Evolutionary conservation across 2,329 filamentous ascomycete species (phyloP).

Genomic region (Fusarium mangiferae): DNA sequence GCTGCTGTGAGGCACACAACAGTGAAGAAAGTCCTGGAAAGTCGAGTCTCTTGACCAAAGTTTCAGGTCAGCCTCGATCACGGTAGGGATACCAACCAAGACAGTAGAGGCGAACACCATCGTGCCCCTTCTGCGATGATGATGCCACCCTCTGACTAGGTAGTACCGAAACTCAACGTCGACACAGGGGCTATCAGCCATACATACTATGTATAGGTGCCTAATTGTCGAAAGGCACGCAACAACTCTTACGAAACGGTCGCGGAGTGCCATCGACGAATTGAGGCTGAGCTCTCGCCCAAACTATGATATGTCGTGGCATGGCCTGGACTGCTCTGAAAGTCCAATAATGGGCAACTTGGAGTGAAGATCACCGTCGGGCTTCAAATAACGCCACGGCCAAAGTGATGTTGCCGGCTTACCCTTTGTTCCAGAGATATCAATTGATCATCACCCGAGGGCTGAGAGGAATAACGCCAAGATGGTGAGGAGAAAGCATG

Average conservation of each 20-base stretch:
- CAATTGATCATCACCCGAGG: constrained; percentile 1
- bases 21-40: background rate
- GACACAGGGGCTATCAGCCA: background rate
- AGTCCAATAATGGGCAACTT: background rate
- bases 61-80: background rate
- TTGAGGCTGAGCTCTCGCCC: constrained; percentile 1
- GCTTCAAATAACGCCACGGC: background rate
- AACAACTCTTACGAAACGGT: background rate
- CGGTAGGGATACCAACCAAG: background rate
- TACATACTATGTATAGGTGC: background rate
- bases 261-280: constrained; percentile 1
- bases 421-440: background rate
- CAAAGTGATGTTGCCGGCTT: background rate
- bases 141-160: background rate
- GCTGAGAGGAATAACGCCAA: constrained; percentile 1
- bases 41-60: background rate
- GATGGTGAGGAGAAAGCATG: constrained; percentile 2
- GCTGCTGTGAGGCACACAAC: background rate
- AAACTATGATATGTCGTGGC: constrained; percentile 13
- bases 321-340: constrained; percentile 20
- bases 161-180: background rate
- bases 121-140: background rate
- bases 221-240: background rate
- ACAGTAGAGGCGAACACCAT: background rate
- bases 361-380: constrained; percentile 12